Evolutionary conservation across 306 rosid genomes (phyloP).

Genomic region (Prunus kanzakura): DNA sequence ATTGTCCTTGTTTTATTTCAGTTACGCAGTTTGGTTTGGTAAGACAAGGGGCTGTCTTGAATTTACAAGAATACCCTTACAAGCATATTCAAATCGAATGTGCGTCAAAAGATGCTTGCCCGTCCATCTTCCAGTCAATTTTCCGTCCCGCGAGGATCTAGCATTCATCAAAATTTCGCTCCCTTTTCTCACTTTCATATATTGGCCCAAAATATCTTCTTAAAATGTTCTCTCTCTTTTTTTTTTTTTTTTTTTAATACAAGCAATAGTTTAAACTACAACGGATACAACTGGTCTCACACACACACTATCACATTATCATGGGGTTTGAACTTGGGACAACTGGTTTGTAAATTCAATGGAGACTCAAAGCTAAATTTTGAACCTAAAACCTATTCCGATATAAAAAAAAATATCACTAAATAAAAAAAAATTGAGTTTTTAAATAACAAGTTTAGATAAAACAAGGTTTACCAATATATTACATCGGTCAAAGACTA

Average conservation of each 20-base stretch:
- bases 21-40: slow-evolving; percentile 13
- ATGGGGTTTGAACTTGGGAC: too few species aligned
- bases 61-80: slow-evolving; percentile 19
- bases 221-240: not conserved
- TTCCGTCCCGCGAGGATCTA: not conserved
- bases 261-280: not conserved
- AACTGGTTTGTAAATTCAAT: too few species aligned
- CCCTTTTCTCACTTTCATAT: not conserved
- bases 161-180: not conserved
- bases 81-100: slow-evolving; percentile 1
- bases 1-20: not conserved
- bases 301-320: too few species aligned
- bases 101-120: not conserved
- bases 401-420: too few species aligned
- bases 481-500: too few species aligned
- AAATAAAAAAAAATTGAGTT: too few species aligned
- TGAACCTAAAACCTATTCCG: too few species aligned
- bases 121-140: not conserved
- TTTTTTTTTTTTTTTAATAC: too few species aligned
- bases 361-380: too few species aligned
- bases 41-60: not conserved
- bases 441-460: too few species aligned
- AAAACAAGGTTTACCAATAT: too few species aligned
- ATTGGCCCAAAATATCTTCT: not conserved
- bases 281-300: rapidly evolving